Conservation (phyloP, 2,329 filamentous ascomycete species). For the Stachybotrys echinatus region DNA sequence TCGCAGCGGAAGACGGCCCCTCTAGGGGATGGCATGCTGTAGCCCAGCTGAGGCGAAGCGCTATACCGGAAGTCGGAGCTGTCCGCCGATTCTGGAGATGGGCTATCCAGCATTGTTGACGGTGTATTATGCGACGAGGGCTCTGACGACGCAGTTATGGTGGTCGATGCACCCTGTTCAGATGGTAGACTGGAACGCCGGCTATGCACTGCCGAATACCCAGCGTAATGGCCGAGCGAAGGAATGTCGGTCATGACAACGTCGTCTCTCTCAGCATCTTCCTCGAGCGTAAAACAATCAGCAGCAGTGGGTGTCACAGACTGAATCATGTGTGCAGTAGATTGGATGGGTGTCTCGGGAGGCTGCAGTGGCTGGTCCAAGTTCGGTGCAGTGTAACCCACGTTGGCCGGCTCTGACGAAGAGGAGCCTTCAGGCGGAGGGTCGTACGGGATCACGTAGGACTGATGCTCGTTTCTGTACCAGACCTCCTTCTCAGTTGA, state of each 20-base stretch:
- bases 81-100: conserved; percentile 32
- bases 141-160: conserved; percentile 31
- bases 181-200: conserved; percentile 29
- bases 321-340: conserved; percentile 14
- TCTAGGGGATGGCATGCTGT: conserved; percentile 19
- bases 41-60: conserved; percentile 24
- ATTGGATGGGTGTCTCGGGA: neutral
- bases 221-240: conserved; percentile 14
- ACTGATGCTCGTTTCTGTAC: conserved; percentile 30
- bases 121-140: conserved; percentile 39
- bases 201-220: conserved; percentile 12
- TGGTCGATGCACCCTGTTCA: conserved; percentile 36
- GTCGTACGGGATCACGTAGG: conserved; percentile 20
- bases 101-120: conserved; percentile 38
- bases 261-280: conserved; percentile 13
- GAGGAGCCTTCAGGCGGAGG: conserved; percentile 15
- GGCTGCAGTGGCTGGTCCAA: conserved; percentile 6
- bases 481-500: conserved; percentile 30
- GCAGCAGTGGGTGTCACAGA: conserved; percentile 18
- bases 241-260: conserved; percentile 17
- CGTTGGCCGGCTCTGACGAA: neutral
- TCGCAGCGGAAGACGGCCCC: conserved; percentile 25
- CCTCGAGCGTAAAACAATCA: conserved; percentile 10
- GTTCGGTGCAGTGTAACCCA: conserved; percentile 3
- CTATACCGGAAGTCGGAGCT: conserved; percentile 31